Evolutionary conservation across 495 filamentous ascomycete species (phyloP).

Genomic region (Jackrogersella multiformis): DNA sequence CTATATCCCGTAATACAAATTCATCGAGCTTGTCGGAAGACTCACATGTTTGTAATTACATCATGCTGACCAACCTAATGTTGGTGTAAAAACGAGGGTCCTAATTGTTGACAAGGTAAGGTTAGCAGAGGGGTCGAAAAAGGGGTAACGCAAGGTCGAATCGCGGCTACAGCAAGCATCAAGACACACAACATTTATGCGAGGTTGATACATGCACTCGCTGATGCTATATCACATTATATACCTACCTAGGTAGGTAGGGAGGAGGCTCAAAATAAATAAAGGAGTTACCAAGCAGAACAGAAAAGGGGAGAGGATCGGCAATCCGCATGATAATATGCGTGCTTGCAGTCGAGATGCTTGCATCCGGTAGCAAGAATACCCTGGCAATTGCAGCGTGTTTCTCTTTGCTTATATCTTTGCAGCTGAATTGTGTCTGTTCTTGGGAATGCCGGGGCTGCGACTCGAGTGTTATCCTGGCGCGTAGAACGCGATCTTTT

Average conservation of each 20-base stretch:
- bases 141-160: conserved; percentile 19
- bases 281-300: neutral
- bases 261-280: conserved; percentile 30
- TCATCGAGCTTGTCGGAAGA: conserved; percentile 19
- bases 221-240: conserved; percentile 7
- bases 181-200: conserved; percentile 29
- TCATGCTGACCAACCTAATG: conserved; percentile 15
- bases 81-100: neutral
- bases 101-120: neutral
- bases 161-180: conserved; percentile 15
- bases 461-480: neutral
- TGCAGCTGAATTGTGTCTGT: neutral
- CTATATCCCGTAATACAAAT: conserved; percentile 28
- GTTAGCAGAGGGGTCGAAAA: neutral
- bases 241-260: neutral
- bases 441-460: neutral
- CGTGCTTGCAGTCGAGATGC: conserved; percentile 31
- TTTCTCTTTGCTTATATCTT: neutral
- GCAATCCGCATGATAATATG: conserved; percentile 34
- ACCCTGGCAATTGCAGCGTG: conserved; percentile 1
- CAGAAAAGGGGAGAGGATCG: conserved; percentile 10
- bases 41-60: conserved; percentile 29
- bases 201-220: conserved; percentile 26
- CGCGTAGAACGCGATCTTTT: neutral
- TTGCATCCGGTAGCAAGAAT: conserved; percentile 21